Percentiles rank a stretch among this genome's conserved stretches.
Evolutionary conservation across 225 moss, liverwort and hornwort species (phyloP).

Genomic region (Ulota crispa): DNA sequence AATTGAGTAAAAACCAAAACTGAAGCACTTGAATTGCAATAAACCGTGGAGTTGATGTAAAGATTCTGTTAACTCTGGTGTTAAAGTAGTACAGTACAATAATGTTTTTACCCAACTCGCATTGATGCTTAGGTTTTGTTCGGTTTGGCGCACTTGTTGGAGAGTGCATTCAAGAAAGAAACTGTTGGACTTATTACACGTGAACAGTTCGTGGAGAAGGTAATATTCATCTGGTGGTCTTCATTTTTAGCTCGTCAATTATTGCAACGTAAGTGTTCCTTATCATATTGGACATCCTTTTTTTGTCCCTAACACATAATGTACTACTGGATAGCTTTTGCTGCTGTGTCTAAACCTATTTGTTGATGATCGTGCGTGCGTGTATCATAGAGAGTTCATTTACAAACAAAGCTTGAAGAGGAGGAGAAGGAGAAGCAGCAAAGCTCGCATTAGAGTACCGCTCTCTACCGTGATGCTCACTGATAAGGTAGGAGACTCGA

Average conservation of each 20-base stretch:
- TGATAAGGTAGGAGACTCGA: too few species aligned
- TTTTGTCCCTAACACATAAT: neutral
- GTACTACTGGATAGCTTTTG: neutral
- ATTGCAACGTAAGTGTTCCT: neutral
- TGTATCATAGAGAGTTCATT: constrained; percentile 76
- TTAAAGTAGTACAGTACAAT: neutral
- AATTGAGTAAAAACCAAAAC: neutral
- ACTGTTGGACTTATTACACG: constrained; percentile 87
- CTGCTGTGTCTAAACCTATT: neutral
- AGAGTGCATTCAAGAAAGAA: constrained; percentile 94
- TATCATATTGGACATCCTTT: neutral
- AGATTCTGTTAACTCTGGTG: neutral
- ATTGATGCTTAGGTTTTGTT: neutral
- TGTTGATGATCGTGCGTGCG: constrained; percentile 4
- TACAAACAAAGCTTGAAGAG: constrained; percentile 89
- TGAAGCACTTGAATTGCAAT: neutral
- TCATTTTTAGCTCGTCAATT: neutral
- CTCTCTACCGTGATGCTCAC: neutral
- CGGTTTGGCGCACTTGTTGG: constrained; percentile 56
- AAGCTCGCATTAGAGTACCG: constrained; percentile 76
- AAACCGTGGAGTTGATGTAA: constrained; percentile 30
- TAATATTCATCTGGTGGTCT: constrained; percentile 17
- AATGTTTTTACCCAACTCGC: neutral
- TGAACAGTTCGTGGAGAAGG: constrained; percentile 97
- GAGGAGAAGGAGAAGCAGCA: constrained; percentile 97